Evolutionary conservation across 208 protist genomes (phyloP), one percentile per base, ranked within the genome.

Genomic region (Vickermania ingenoplastis): DNA sequence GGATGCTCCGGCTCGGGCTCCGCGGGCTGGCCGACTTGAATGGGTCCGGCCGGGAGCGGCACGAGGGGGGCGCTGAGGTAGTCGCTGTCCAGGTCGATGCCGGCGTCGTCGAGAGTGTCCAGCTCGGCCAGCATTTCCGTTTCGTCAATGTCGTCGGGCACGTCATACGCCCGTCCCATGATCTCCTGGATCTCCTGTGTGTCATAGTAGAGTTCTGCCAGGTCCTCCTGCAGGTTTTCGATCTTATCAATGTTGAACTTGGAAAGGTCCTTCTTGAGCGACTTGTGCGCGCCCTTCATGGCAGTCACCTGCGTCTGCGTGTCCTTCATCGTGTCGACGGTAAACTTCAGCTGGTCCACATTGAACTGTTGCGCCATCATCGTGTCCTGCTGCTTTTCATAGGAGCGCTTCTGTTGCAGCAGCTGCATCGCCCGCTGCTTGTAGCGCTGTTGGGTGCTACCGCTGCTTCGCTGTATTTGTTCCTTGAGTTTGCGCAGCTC

Each of bases 101-200:
- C 79, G 73, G 80, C 83, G 60, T 97, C 81, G 63, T 85, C 86
- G 51, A 97, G 75, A 4, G 79, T 87, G 49, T 94, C 83, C 29
- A 97, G 67, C 68, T 97, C 92, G 11, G 70, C 89, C 5, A 93
- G 65, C 66, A 97, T 75, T 57, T 97, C 92, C 59, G 92, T 84
- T 64, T 97, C 92, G 65, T 97, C 92, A 51, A 97, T 86, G 62
- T 95, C 80, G 41, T 97, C 92, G 26, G 86, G 86, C 13, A 94
- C 82, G 27, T 92, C 82, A 70, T 97, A 97, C 31, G 79, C 63
- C 54, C 88, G 86, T 27, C 88, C 88, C 77, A 97, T 88, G 28
- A 95, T 88, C 61, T 97, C 87, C 68, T 97, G 92, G 21, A 97
- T 90, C 73, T 97, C 87, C 65, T 96, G 82, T 23, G 83, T 85